These are phyloP conservation scores for Spizellomyces punctatus DNA, from an alignment of 192 early-diverging fungal genomes.

Conservation along the genomic window DNA sequence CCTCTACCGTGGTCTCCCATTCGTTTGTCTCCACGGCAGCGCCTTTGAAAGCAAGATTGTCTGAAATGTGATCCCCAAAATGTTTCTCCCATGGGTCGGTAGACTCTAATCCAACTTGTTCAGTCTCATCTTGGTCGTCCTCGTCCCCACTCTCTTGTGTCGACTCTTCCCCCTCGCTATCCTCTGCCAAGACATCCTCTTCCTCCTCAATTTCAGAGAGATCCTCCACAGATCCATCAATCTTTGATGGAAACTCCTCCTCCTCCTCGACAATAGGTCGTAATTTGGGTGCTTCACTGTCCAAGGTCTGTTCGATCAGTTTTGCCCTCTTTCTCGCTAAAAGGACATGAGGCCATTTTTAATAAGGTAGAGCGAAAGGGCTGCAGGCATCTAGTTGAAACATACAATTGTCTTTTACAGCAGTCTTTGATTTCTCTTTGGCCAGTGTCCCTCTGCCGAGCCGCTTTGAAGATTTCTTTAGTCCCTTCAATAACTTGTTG, in stretches of 20 bases:
- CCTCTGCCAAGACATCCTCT: conserved; percentile 1
- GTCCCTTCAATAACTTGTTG: conserved; percentile 56
- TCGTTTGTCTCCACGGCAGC: conserved; percentile 41
- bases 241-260: neutral
- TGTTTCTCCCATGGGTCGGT: conserved; percentile 38
- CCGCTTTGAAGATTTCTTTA: conserved; percentile 58
- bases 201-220: neutral
- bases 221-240: neutral
- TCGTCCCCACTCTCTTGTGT: neutral
- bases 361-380: neutral
- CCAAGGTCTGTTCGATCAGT: neutral
- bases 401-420: neutral
- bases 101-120: neutral
- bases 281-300: too few species aligned
- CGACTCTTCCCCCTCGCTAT: neutral
- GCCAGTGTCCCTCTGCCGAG: neutral
- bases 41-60: conserved; percentile 30
- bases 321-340: too few species aligned
- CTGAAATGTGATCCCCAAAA: conserved; percentile 40
- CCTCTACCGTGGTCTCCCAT: conserved; percentile 32
- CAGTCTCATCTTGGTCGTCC: conserved; percentile 11
- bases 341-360: neutral
- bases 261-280: neutral
- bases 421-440: conserved; percentile 20
- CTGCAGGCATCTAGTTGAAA: neutral